Conservation (phyloP, 495 filamentous ascomycete genomes). For the Cudoniella acicularis region DNA sequence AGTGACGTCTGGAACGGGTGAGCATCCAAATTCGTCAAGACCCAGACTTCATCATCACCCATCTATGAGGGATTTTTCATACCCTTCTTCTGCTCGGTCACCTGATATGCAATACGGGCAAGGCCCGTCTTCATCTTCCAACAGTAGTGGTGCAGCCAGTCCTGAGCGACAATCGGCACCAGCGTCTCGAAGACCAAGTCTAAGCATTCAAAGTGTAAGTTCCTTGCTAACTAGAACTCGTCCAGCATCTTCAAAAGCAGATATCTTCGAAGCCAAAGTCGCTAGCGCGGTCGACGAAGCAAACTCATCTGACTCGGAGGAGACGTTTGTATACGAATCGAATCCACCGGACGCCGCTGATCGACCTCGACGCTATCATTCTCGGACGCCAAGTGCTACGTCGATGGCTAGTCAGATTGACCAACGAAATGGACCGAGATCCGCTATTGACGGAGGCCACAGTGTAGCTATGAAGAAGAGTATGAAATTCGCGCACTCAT, state of each 20-base stretch:
- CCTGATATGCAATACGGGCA: constrained; percentile 32
- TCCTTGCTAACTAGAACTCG: constrained; percentile 48
- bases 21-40: constrained; percentile 37
- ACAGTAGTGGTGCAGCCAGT: constrained; percentile 13
- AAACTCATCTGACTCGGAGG: constrained; percentile 93
- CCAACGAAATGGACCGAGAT: constrained; percentile 59
- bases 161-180: constrained; percentile 14
- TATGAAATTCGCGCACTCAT: constrained; percentile 87
- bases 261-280: constrained; percentile 95
- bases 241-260: constrained; percentile 88
- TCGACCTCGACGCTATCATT: constrained; percentile 82
- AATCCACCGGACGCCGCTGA: constrained; percentile 80
- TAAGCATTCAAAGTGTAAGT: constrained; percentile 32
- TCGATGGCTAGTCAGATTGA: constrained; percentile 82
- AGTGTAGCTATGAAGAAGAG: constrained; percentile 78
- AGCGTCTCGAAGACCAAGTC: constrained; percentile 16
- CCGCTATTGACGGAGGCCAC: constrained; percentile 60
- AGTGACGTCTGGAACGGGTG: constrained; percentile 69
- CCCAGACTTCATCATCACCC: constrained; percentile 29
- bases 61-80: constrained; percentile 28
- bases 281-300: constrained; percentile 90
- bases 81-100: constrained; percentile 28
- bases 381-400: constrained; percentile 89
- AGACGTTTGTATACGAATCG: constrained; percentile 98
- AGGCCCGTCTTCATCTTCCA: constrained; percentile 28